Conservation (phyloP, 306 rosid species). For the Morella rubra region DNA sequence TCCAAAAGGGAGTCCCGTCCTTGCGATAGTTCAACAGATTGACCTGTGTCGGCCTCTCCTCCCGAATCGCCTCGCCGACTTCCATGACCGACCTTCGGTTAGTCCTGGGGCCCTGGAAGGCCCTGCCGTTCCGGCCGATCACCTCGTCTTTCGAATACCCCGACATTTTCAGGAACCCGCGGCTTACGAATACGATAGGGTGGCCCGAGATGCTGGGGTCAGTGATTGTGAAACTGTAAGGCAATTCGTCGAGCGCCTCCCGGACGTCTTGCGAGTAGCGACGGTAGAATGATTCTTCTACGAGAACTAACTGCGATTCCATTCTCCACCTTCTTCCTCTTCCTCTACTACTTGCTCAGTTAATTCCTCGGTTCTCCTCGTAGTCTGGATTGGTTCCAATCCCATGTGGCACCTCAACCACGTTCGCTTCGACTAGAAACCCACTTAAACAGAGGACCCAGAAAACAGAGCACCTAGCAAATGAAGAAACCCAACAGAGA, state of each 20-base stretch:
- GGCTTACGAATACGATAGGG: conserved; percentile 89
- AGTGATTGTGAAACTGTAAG: conserved; percentile 68
- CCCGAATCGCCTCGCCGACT: conserved; percentile 80
- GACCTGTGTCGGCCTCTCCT: conserved; percentile 52
- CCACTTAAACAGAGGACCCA: not conserved
- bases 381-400: conserved; percentile 52
- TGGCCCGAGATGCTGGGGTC: conserved; percentile 79
- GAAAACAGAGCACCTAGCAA: not conserved
- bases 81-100: conserved; percentile 63
- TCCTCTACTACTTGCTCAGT: not conserved
- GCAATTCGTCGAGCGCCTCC: conserved; percentile 61
- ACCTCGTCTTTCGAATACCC: conserved; percentile 72
- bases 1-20: conserved; percentile 88
- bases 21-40: conserved; percentile 73
- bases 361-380: conserved; percentile 36
- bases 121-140: conserved; percentile 57
- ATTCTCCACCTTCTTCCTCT: conserved; percentile 36
- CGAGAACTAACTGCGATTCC: conserved; percentile 45
- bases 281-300: conserved; percentile 48
- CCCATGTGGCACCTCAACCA: conserved; percentile 69
- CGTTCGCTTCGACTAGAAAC: conserved; percentile 7
- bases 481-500: not conserved
- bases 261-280: conserved; percentile 56
- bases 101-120: conserved; percentile 79
- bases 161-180: conserved; percentile 68